Evolutionary conservation across 345 rosid species (phyloP), one percentile per base, ranked within the genome.

Genomic region (Combretum micranthum): DNA sequence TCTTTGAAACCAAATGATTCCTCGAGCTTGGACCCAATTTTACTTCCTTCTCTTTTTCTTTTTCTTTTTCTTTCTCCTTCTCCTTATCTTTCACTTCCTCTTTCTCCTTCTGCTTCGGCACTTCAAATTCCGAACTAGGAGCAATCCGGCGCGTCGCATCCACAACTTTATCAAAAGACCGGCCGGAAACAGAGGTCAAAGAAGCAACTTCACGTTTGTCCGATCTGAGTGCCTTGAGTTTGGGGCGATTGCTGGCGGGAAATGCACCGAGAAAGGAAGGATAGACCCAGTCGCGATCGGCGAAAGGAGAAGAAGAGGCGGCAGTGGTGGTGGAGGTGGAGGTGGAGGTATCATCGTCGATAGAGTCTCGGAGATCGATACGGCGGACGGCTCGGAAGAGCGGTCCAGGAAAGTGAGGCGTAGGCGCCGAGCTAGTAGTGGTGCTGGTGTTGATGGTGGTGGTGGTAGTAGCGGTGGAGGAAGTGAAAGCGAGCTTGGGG

Each of bases 251-350:
- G 20, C 80, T 69, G 13, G 71, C 75, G 57, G 69, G 76, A 54
- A 82, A 80, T 0, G 82, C 68, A 42, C 92, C 84, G 23, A 82
- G 79, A 53, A 78, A 82, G 16, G 83, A 73, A 19, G 86, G 92
- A 60, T 65, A 82, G 65, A 85, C 68, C 86, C 84, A 82, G 57
- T 82, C 92, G 52, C 86, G 73, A 20, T 64, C 83, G 44, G 77
- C 64, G 43, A 73, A 73, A 53, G 67, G 61, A 49, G 44, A 64
- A 21, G 21, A 59, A 45, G 43, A 9, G 52, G 26, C 32, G 44
- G 46, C 8, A 20, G 44, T 49, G 20, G 63, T 4, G 44, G 53
- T 50, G n/a, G 43, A 9, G 52, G 26, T 20, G 44, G 46, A 8
- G 25, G 44, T 49, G 20, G 63, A 8, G 44, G 53, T 50, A 58